Evolutionary conservation across 768 basidiomycete genomes (phyloP), one percentile per base, ranked within the genome.

Genomic region (Naganishia vaughanmartiniae): DNA sequence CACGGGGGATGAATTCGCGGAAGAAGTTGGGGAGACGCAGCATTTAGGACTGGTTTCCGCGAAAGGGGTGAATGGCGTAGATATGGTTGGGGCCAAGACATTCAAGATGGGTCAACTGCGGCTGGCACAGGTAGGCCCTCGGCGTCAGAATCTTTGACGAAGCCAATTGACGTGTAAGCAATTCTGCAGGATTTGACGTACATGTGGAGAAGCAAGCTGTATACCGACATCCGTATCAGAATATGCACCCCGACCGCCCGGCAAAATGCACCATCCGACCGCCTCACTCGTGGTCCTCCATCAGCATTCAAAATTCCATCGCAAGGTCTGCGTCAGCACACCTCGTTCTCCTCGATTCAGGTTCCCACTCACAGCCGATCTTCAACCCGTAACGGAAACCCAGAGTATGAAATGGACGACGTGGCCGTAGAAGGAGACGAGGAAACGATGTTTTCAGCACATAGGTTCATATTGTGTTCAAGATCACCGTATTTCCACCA

Each of bases 191-290:
- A 97, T 77, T 85, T 96, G 33, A 90, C 94, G 28, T 96, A 89
- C 84, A 95, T 93, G 92, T 97, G 94, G 95, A 84, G 95, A 36
- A 91, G 90, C 15, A 88, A 93, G 58, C 87, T 98, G 21, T 98
- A 93, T 79, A 91, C 92, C 1, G 95, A 98, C 80, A 87, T 69
- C 19, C 19, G 33, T 26, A 72, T 95, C 28, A 87, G 89, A 65
- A 88, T 98, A 67, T 85, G 89, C 0, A 86, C 94, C 11, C 60
- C 68, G 1, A 53, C 54, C 45, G 33, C 24, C 33, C 17, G 34
- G 36, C 9, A 45, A 48, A 28, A 55, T 19, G 12, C 26, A 5
- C 36, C 53, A 17, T 45, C 69, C 89, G 88, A 74, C 87, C 86
- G 69, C 72, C 55, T 28, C 24, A 24, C 53, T 6, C 55, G 21